phyloP scores from a whole-genome alignment of 2,329 filamentous ascomycete genomes.

The Blumeria graminis region DNA sequence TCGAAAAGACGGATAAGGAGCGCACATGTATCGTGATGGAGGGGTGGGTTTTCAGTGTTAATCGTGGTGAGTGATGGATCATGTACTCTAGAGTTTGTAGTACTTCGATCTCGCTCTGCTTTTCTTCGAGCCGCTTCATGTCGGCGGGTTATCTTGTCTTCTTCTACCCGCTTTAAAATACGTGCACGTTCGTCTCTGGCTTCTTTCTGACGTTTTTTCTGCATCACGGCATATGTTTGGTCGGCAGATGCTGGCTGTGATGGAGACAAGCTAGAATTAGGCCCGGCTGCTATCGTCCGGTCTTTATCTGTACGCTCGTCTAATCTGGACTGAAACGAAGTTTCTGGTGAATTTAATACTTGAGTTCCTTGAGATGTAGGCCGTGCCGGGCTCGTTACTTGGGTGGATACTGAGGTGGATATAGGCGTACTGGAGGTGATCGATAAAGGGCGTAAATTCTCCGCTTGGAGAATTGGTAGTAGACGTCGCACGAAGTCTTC shows the following conservation, averaged over 20 bases:
- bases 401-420: neutral
- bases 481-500: slow-evolving; percentile 41
- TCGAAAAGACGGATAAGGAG: slow-evolving; percentile 68
- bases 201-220: slow-evolving; percentile 38
- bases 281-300: neutral
- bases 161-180: slow-evolving; percentile 51
- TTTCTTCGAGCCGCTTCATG: slow-evolving; percentile 27
- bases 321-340: neutral
- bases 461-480: slow-evolving; percentile 15
- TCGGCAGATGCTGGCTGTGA: slow-evolving; percentile 12
- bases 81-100: slow-evolving; percentile 7
- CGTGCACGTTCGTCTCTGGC: slow-evolving; percentile 43
- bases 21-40: slow-evolving; percentile 20
- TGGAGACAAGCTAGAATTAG: neutral
- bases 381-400: neutral
- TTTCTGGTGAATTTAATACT: neutral
- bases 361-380: neutral
- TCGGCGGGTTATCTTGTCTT: slow-evolving; percentile 47
- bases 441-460: neutral
- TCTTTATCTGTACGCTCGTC: neutral
- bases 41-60: slow-evolving; percentile 1
- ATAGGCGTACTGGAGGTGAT: neutral
- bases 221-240: slow-evolving; percentile 25
- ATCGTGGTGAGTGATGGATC: slow-evolving; percentile 4
- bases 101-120: slow-evolving; percentile 15